phyloP scores from a whole-genome alignment of 371 early-diverging fungal species.

The Chytridium lagenaria region DNA sequence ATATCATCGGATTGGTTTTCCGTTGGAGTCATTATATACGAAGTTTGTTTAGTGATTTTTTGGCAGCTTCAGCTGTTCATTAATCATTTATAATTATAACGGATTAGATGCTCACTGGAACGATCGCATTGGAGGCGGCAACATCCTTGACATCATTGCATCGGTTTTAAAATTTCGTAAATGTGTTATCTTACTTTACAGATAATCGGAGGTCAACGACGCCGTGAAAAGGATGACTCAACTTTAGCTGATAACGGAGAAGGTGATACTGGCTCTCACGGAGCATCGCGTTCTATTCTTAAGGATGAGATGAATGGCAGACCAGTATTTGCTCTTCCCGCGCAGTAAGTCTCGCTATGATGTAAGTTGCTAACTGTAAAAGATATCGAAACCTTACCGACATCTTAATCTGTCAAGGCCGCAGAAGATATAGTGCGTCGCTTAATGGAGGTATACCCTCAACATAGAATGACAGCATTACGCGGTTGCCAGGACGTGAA shows the following conservation, averaged over 20 bases:
- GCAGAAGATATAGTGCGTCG: slow-evolving; percentile 36
- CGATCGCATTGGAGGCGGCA: slow-evolving; percentile 35
- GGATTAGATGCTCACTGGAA: slow-evolving; percentile 29
- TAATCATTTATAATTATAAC: too few relatives aligned
- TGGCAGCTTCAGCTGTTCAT: not conserved
- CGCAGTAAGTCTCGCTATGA: slow-evolving; percentile 1
- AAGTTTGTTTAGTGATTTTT: not conserved
- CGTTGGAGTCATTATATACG: slow-evolving; percentile 32
- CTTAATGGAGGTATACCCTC: slow-evolving; percentile 30
- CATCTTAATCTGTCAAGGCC: slow-evolving; percentile 30
- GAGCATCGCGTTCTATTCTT: not conserved
- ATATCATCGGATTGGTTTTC: slow-evolving; percentile 30
- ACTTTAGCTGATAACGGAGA: too few relatives aligned
- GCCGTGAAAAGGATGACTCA: not conserved
- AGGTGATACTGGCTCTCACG: too few relatives aligned
- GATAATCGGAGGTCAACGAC: not conserved
- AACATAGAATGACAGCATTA: slow-evolving; percentile 23
- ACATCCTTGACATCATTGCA: slow-evolving; percentile 27
- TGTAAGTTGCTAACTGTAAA: not conserved
- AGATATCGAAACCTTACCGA: slow-evolving; percentile 38
- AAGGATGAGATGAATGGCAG: slow-evolving; percentile 9
- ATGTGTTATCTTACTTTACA: not conserved
- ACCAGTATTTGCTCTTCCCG: slow-evolving; percentile 11
- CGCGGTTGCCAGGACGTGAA: slow-evolving; percentile 28
- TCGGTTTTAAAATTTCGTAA: slow-evolving; percentile 6